Evolutionary conservation across 2,329 filamentous ascomycete genomes (phyloP), one percentile per base, ranked within the genome.

Genomic region (Neurospora sp.): DNA sequence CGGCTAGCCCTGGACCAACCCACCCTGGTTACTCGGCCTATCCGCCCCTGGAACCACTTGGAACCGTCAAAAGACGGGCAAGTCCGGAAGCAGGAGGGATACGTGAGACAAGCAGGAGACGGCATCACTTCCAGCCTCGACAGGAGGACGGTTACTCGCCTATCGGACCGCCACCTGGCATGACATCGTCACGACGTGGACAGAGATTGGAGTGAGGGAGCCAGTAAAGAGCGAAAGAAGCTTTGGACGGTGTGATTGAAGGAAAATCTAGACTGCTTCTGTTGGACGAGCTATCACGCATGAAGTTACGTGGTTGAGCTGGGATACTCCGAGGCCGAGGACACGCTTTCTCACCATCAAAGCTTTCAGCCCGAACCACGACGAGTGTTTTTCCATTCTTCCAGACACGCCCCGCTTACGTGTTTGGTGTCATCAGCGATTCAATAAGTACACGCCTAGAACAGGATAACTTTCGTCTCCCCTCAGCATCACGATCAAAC

Each of bases 31-130:
- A 80, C 66, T 78, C 78, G 4, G 73, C 73, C 17, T 81, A 84
- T 70, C 78, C 80, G 67, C 76, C 77, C 9, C 73, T 80, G 66
- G 83, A 85, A 66, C 76, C 79, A 23, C 68, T 71, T 7, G 71
- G 72, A n/a, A 67, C 80, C 28, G 52, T 62, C 2, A 89, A 89
- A 77, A 81, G 87, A 71, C 81, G 84, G 73, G 83, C 84, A 38
- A 89, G 86, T 72, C 82, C 82, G 2, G 84, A 86, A 17, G 77
- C 79, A 67, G 77, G 80, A 52, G 52, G 52, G 52, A 77, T 79
- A 10, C 80, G 82, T 66, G 85, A 88, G 69, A 77, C 81, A 67
- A 84, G 77, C 72, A 81, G 84, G 23, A 78, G 85, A 69, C 77
- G 82, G 70, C 79, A 62, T 62, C 52, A 83, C 70, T 76, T 78